These are phyloP conservation scores for Plenodomus tracheiphilus DNA, from an alignment of 2,329 filamentous ascomycete genomes.

Conservation along the genomic window DNA sequence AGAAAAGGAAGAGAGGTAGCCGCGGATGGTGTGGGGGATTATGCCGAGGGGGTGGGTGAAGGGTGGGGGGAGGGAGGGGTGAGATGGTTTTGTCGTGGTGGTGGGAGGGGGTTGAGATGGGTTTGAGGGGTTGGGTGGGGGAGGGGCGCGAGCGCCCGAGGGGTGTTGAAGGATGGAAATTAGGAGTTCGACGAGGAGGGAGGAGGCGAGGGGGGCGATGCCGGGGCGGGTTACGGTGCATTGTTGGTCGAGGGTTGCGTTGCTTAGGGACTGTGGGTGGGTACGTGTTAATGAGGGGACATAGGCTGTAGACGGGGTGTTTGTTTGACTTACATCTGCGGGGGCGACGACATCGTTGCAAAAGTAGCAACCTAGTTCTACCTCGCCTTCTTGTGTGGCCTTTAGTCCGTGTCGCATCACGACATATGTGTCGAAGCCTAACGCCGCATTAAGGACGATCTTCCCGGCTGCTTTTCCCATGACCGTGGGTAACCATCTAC, in stretches of 20 bases:
- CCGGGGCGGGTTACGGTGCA: conserved; percentile 96
- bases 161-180: conserved; percentile 79
- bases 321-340: conserved; percentile 73
- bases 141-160: conserved; percentile 38
- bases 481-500: conserved; percentile 90
- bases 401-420: conserved; percentile 92
- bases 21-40: conserved; percentile 79
- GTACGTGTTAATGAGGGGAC: no score
- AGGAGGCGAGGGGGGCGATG: conserved; percentile 88
- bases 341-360: conserved; percentile 98
- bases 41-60: conserved; percentile 67
- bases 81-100: conserved; percentile 8
- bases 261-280: conserved; percentile 74
- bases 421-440: conserved; percentile 95
- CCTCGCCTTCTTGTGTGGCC: conserved; percentile 50
- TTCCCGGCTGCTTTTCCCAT: conserved; percentile 94
- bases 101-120: conserved; percentile 5
- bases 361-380: conserved; percentile 91
- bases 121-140: conserved; percentile 13
- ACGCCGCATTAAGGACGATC: conserved; percentile 93
- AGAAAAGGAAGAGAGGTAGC: conserved; percentile 73
- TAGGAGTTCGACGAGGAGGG: conserved; percentile 85
- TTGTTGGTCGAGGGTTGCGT: conserved; percentile 94
- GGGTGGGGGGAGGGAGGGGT: conserved; percentile 37
- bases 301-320: not conserved